These are phyloP conservation scores for Melampsora americana DNA, from an alignment of 1,284 basidiomycete genomes.

Conservation along the genomic window DNA sequence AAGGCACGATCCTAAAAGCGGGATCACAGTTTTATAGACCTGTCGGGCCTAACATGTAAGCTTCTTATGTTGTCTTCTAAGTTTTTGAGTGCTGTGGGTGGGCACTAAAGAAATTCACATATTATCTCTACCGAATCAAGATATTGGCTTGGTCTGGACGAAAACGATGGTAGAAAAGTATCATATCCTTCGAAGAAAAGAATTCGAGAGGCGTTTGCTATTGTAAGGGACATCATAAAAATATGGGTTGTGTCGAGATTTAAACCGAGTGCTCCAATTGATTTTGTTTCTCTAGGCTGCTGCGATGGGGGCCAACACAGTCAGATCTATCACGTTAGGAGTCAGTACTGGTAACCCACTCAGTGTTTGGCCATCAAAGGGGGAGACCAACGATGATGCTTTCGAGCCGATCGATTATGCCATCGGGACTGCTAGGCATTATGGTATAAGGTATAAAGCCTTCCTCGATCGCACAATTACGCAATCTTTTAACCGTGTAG, in stretches of 20 bases:
- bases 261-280: not conserved
- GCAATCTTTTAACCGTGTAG: not conserved
- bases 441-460: slow-evolving; percentile 22
- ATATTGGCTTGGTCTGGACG: slow-evolving; percentile 42
- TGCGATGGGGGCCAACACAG: slow-evolving; percentile 40
- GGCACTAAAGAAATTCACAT: too few species aligned
- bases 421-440: slow-evolving; percentile 30
- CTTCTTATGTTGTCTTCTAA: not conserved
- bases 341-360: slow-evolving; percentile 37
- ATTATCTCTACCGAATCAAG: not conserved
- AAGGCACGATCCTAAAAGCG: slow-evolving; percentile 15
- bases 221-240: not conserved
- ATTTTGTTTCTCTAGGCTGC: slow-evolving; percentile 15
- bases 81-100: not conserved
- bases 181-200: slow-evolving; percentile 34
- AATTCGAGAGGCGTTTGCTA: slow-evolving; percentile 37
- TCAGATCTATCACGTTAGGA: slow-evolving; percentile 33
- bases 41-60: slow-evolving; percentile 38
- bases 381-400: slow-evolving; percentile 37
- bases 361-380: slow-evolving; percentile 37
- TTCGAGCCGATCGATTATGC: slow-evolving; percentile 41
- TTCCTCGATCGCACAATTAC: not conserved
- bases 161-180: slow-evolving; percentile 27
- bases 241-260: not conserved
- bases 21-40: slow-evolving; percentile 11